Evolutionary conservation across 805 yeast species (phyloP), one percentile per base, ranked within the genome.

Genomic region (Saturnispora diversa): DNA sequence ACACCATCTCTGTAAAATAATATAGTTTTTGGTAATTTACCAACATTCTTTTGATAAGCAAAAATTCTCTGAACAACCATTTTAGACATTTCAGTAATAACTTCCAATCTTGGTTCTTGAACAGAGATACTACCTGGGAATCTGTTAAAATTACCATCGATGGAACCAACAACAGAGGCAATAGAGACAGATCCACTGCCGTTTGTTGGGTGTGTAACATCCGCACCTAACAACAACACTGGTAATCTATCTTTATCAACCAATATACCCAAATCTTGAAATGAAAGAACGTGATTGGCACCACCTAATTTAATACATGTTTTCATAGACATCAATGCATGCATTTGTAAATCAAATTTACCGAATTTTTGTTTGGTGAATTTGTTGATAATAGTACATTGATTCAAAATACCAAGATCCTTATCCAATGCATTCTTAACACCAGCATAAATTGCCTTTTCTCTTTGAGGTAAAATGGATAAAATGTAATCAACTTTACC

Each of bases 1-100:
- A 59, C 62, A 47, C 63, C 63, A 47, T 58, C 63, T 42, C 63
- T 56, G 48, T 56, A 58, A 34, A 56, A 55, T 5, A 59, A 30
- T 37, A 59, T 52, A 13, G 44, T 44, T 26, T 43, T 27, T 11
- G 63, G 63, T 16, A 54, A 32, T 24, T 48, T 47, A 5, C 52
- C 50, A 27, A 53, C 50, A 37, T 37, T 41, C 19, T 45, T 43
- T 13, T 47, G 42, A 25, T 50, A 55, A 19, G 46, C 48, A 31
- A 35, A 23, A 13, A 55, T 41, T 42, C 59, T 46, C 36, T 52
- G 55, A 26, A 46, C 42, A 15, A 53, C 50, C 55, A 55, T 44
- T 26, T 42, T 43, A 2, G 55, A 55, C 56, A 55, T 46, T 26
- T 50, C 52, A 31, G 37, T 29, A 26, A 55, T 55, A 7, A 46